These are phyloP conservation scores for Beauveria sp. DNA, from an alignment of 2,329 filamentous ascomycete species.

Conservation along the genomic window DNA sequence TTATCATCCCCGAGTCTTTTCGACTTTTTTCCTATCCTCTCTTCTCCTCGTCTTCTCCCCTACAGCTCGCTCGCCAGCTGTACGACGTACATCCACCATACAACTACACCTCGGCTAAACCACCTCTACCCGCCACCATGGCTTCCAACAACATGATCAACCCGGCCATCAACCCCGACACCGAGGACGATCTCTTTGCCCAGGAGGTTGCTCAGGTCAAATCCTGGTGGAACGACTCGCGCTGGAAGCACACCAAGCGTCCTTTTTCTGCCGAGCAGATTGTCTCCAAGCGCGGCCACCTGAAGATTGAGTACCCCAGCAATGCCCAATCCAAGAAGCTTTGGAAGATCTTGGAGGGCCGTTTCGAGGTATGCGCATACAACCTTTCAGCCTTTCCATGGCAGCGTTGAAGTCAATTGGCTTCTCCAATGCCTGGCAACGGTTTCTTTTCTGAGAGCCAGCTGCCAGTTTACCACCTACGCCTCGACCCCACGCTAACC, in stretches of 20 bases:
- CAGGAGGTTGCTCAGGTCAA: conserved; percentile 83
- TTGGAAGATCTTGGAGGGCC: conserved; percentile 79
- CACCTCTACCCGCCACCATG: conserved; percentile 34
- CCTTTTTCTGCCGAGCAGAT: conserved; percentile 96
- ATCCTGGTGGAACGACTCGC: conserved; percentile 86
- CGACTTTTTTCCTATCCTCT: neutral
- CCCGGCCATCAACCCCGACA: conserved; percentile 45
- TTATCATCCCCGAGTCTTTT: conserved; percentile 7
- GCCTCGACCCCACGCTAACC: conserved; percentile 3
- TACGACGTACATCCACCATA: neutral
- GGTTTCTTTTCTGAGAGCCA: neutral
- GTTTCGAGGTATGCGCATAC: conserved; percentile 63
- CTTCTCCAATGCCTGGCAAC: neutral
- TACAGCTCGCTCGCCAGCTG: neutral
- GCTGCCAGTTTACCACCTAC: neutral
- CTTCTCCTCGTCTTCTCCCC: neutral
- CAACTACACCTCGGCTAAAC: conserved; percentile 8
- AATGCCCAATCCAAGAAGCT: conserved; percentile 89
- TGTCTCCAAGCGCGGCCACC: conserved; percentile 84
- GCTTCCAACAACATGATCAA: conserved; percentile 56
- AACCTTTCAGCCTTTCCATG: neutral
- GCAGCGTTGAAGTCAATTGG: neutral
- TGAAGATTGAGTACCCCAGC: conserved; percentile 88
- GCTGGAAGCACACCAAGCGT: conserved; percentile 89
- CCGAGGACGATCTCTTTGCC: conserved; percentile 61